Evolutionary conservation across 768 basidiomycete species (phyloP).

Genomic region (Lactifluus volemus): DNA sequence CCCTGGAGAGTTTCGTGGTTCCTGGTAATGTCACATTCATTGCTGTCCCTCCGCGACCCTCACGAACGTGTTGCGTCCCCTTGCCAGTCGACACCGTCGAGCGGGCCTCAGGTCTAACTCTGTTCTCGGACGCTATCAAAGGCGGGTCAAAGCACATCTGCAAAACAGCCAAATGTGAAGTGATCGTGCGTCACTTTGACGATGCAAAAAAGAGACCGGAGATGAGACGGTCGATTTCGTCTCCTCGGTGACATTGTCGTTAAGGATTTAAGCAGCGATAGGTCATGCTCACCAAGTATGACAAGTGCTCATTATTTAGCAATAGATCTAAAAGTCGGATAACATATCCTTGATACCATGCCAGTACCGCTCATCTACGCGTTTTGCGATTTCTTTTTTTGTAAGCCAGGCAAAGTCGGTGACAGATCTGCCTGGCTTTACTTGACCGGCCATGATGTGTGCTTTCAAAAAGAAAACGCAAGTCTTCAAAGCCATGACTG

Average conservation of each 20-base stretch:
- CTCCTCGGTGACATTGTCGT: slow-evolving; percentile 25
- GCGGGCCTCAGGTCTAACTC: slow-evolving; percentile 72
- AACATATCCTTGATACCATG: slow-evolving; percentile 68
- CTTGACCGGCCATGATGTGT: slow-evolving; percentile 87
- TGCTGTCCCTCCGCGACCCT: neutral
- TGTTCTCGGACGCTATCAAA: slow-evolving; percentile 83
- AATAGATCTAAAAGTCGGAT: slow-evolving; percentile 42
- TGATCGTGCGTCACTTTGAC: slow-evolving; percentile 84
- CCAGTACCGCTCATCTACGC: slow-evolving; percentile 70
- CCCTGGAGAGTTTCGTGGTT: slow-evolving; percentile 71
- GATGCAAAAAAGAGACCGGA: slow-evolving; percentile 69
- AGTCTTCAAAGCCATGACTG: slow-evolving; percentile 36
- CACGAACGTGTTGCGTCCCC: neutral
- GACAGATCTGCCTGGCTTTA: slow-evolving; percentile 45
- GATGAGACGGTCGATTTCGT: slow-evolving; percentile 43
- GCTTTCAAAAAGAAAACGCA: slow-evolving; percentile 88
- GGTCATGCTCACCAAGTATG: neutral
- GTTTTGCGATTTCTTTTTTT: slow-evolving; percentile 75
- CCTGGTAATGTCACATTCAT: slow-evolving; percentile 46
- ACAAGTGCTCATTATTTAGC: neutral
- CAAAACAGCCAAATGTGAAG: slow-evolving; percentile 78
- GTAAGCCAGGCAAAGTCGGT: slow-evolving; percentile 91
- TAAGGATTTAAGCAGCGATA: neutral
- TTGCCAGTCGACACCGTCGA: slow-evolving; percentile 83
- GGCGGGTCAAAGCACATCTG: slow-evolving; percentile 75